A percentile compares a stretch with the other conserved stretches of the same genome.
These are phyloP conservation scores for Melastoma candidum DNA, from an alignment of 441 rosid genomes.

Conservation along the genomic window DNA sequence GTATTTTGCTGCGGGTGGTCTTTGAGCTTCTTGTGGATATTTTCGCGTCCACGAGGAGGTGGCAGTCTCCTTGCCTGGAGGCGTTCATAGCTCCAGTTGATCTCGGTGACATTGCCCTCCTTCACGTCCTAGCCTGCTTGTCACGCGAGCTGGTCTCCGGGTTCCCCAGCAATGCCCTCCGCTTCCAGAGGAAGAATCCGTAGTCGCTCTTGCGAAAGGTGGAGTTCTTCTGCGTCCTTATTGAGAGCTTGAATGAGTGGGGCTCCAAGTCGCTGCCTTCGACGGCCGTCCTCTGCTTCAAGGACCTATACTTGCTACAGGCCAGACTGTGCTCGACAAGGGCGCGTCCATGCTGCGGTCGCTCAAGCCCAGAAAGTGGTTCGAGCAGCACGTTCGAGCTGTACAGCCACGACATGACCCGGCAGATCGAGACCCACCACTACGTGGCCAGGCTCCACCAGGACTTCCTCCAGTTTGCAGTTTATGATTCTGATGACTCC, in stretches of 20 bases:
- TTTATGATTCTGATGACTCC: slow-evolving; percentile 44
- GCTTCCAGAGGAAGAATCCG: slow-evolving; percentile 59
- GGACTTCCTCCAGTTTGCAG: slow-evolving; percentile 75
- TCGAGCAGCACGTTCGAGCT: slow-evolving; percentile 53
- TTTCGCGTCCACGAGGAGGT: slow-evolving; percentile 65
- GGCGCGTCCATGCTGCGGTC: slow-evolving; percentile 1
- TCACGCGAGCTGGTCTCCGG: slow-evolving; percentile 49
- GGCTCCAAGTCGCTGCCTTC: slow-evolving; percentile 20
- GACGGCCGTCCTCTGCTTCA: slow-evolving; percentile 15
- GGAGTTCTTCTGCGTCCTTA: slow-evolving; percentile 48
- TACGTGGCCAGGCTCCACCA: slow-evolving; percentile 42
- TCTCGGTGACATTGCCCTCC: slow-evolving; percentile 51
- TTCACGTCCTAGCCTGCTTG: slow-evolving; percentile 51
- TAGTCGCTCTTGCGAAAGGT: slow-evolving; percentile 63
- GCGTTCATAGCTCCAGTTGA: slow-evolving; percentile 79
- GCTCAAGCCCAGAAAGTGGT: slow-evolving; percentile 46
- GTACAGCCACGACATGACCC: slow-evolving; percentile 55
- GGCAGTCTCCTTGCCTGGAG: slow-evolving; percentile 69
- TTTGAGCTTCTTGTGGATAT: slow-evolving; percentile 59
- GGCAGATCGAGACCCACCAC: slow-evolving; percentile 74
- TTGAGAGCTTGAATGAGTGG: slow-evolving; percentile 52
- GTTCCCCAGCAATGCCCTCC: slow-evolving; percentile 29
- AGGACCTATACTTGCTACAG: slow-evolving; percentile 13
- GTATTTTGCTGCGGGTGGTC: not conserved
- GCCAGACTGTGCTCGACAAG: too few relatives aligned